Evolutionary conservation across 805 yeast genomes (phyloP), one percentile per base, ranked within the genome.

Genomic region (Starmerella vaccinii): DNA sequence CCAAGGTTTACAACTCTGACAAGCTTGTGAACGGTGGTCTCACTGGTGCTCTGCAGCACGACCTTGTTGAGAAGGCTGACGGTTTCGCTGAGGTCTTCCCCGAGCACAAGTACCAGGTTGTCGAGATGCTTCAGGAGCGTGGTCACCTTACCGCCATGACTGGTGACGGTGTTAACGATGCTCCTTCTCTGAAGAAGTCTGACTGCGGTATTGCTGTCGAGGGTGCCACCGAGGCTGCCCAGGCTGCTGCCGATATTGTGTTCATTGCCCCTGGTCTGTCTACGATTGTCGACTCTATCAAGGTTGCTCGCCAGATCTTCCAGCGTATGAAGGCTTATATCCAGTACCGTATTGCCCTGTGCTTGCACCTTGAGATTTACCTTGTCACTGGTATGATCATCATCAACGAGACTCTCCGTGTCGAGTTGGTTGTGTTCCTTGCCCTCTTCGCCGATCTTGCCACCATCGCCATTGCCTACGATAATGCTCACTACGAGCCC

Each of bases 81-180:
- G 96, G 96, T 81, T 87, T 87, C 73, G 95, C 95, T 72, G 95
- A 87, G 77, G 95, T 87, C 69, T 87, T 87, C 94, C 96, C 96
- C 63, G 95, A 87, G 78, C 95, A 87, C 78, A 87, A 87, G 76
- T 86, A 84, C 77, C 85, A 82, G 70, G 95, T 89, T 66, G 96
- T 87, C 72, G 95, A 86, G 76, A 85, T 86, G 70, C 79, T 87
- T 72, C 95, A 87, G 78, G 78, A 82, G 71, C 82, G 95, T 80
- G 95, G 95, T 74, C 86, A 84, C 82, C 79, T 87, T 75, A 95
- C 88, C 75, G 96, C 95, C 73, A 87, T 87, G 96, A 87, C 96
- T 77, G 96, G 96, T 84, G 96, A 87, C 71, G 96, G 96, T 85
- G 95, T 87, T 70, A 87, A 87, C 78, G 96, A 87, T 75, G 95